Base-by-base conservation (phyloP, 331 rosid species). In the Saraca asoca region DNA sequence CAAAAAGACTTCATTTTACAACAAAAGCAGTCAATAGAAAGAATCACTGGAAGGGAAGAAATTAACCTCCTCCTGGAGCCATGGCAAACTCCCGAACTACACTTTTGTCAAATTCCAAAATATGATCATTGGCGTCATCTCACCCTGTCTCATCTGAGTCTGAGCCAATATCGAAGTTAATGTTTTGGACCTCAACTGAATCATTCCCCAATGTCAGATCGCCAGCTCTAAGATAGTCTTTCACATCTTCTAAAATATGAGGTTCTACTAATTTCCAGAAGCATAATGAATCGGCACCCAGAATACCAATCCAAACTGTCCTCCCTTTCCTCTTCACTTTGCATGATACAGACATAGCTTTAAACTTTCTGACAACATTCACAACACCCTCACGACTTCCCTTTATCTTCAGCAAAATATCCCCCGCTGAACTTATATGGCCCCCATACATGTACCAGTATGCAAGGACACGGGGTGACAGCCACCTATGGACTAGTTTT, bases 401-500 rank as follows among this genome's bases (percentile, higher is more conserved):
- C 78, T 79, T 85, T 48, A 93, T 58, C 83, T 82, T 93, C 56
- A 93, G 78, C 52, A 90, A 78, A 69, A 93, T 72, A 62, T 93
- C 96, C 62, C 96, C 98, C 0, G 85, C 71, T 12, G 82, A 80
- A 71, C 79, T 79, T 70, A 78, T 82, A 68, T 73, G 73, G 54
- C 98, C 98, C 54, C 91, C 95, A 55, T 78, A 93, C 96, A 93
- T 93, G 67, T 82, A 93, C 98, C 98, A 93, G 81, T 84, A 87
- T 12, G 98, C 98, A 71, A 93, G 95, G 67, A 64, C 91, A 75
- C 98, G 74, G 0, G 95, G 96, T 34, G 98, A 84, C 72, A 93
- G 60, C 98, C 96, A 93, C 78, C 96, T 68, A 66, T 93, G 98
- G 75, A 87, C 61, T 43, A 93, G 83, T 79, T 84, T 93, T 58